Evolutionary conservation across 805 yeast genomes (phyloP), one percentile per base, ranked within the genome.

Genomic region (Candida michaelii): DNA sequence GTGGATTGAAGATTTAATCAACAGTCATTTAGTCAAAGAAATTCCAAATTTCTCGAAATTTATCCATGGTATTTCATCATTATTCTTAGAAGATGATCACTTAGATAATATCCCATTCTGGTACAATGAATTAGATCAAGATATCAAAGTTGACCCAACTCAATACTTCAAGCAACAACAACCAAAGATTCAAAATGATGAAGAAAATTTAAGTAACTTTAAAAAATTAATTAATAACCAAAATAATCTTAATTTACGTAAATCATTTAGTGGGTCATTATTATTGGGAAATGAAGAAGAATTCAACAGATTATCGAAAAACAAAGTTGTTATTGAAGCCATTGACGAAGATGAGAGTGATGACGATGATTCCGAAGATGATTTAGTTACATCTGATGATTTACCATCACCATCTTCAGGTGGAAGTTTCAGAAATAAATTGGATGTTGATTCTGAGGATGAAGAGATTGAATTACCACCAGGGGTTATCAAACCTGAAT

Each of bases 21-120:
- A 82, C 44, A 78, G 89, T 18, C 90, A 88, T 57, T 72, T 91
- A 53, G 96, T 89, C 36, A 89, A 88, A 59, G 97, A 89, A 62
- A 90, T 91, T 47, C 97, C 97, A 43, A 86, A 87, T 56, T 91
- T 91, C 58, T 87, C 96, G 39, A 88, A 89, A 65, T 91, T 86
- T 60, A 76, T 91, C 52, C 99, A 91, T 61, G 98, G 98, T 66
- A 80, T 89, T 44, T 89, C 97, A 4, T 76, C 89, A 2, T 73
- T 91, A 48, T 91, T 83, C 59, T 79, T 89, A 41, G 98, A 91
- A 58, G 93, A 88, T 60, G 97, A 91, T 55, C 83, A 85, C 52
- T 75, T 91, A 58, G 96, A 89, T 59, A 82, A 84, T 49, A 73
- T 91, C 48, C 99, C 99, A 43, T 86, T 89, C 62, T 91, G 99